These are phyloP conservation scores for Fusarium sp. DNA, from an alignment of 2,329 filamentous ascomycete genomes.

Conservation along the genomic window DNA sequence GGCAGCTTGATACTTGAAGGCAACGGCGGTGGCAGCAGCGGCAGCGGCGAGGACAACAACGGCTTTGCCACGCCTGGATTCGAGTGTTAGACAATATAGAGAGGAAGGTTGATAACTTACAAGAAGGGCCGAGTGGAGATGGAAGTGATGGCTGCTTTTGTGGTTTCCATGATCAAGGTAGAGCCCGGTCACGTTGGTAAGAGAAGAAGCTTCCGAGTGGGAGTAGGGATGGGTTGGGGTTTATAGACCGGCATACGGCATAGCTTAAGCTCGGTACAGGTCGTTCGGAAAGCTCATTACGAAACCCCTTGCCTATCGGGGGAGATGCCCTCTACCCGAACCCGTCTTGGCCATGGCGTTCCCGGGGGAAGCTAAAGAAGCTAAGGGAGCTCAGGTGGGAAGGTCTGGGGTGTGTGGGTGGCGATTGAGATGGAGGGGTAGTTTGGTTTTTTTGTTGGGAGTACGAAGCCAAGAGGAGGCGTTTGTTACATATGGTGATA, in stretches of 20 bases:
- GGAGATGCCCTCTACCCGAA: constrained; percentile 8
- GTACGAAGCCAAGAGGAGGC: neutral
- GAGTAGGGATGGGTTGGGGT: constrained; percentile 11
- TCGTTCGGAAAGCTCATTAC: neutral
- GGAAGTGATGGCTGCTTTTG: constrained; percentile 20
- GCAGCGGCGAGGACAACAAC: constrained; percentile 50
- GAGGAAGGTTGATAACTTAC: constrained; percentile 14
- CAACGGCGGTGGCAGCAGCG: constrained; percentile 43
- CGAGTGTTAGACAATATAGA: neutral
- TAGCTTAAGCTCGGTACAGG: neutral
- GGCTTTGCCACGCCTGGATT: constrained; percentile 52
- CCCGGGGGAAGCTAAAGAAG: neutral
- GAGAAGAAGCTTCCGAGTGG: neutral
- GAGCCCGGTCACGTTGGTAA: neutral
- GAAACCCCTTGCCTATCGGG: constrained; percentile 1
- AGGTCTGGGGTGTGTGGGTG: neutral
- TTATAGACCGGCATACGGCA: constrained; percentile 1
- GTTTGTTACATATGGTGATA: neutral
- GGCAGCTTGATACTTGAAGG: constrained; percentile 51
- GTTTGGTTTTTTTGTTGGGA: neutral
- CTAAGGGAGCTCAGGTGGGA: neutral
- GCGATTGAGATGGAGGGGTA: neutral
- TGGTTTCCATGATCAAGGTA: constrained; percentile 1
- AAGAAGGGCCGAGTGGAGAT: constrained; percentile 36
- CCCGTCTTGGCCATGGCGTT: constrained; percentile 2